Evolutionary conservation across 2,329 filamentous ascomycete genomes (phyloP).

Genomic region (Ceratocystis cubensis): DNA sequence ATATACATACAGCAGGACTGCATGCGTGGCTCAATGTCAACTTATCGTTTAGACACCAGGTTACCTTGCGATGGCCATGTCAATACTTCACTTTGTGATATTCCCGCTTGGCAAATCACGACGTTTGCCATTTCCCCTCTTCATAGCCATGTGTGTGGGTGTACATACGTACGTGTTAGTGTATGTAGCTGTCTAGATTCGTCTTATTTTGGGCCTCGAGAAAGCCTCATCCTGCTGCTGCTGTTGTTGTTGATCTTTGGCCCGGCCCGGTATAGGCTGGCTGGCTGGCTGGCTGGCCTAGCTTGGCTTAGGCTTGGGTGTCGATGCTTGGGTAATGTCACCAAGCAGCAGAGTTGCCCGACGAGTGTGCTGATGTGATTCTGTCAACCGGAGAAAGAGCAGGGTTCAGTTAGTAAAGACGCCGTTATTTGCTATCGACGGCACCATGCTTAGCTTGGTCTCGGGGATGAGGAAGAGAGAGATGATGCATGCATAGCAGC

Average conservation of each 20-base stretch:
- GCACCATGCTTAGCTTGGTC: too few species aligned
- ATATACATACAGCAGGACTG: not conserved
- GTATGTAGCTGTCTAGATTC: not conserved
- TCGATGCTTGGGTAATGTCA: not conserved
- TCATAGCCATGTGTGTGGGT: not conserved
- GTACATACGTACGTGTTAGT: not conserved
- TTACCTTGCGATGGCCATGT: not conserved
- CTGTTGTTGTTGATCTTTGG: not conserved
- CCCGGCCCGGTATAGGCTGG: not conserved
- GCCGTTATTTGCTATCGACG: too few species aligned
- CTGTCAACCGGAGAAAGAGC: not conserved
- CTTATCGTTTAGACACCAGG: constrained; percentile 6
- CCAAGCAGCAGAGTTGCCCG: not conserved
- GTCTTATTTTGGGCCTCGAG: constrained; percentile 1
- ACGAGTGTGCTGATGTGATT: not conserved
- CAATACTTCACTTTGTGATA: not conserved
- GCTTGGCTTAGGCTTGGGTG: not conserved
- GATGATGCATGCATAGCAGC: too few species aligned
- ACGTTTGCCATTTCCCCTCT: not conserved
- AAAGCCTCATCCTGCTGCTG: not conserved
- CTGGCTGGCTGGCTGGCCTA: not conserved
- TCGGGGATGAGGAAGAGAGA: too few species aligned
- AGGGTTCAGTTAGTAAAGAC: not conserved
- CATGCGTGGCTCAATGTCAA: constrained; percentile 6
- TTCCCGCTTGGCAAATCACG: not conserved